Percentiles rank a stretch among this genome's conserved stretches.
Conservation (phyloP, 225 moss, liverwort and hornwort genomes). For the Physcomitrellopsis africana region DNA sequence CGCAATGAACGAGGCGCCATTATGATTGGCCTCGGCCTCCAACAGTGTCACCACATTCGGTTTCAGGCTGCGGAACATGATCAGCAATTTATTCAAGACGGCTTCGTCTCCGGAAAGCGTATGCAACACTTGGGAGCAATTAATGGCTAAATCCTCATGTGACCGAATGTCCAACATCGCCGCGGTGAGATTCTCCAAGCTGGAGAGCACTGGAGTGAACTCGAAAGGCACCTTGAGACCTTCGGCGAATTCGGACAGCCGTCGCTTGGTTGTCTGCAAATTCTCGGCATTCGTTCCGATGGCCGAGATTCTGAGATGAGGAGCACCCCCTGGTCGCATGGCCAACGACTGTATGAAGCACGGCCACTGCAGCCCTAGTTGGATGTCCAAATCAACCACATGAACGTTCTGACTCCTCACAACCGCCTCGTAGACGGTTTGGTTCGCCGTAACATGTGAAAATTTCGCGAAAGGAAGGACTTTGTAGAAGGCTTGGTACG, state of each 20-base stretch:
- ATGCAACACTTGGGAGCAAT: constrained; percentile 68
- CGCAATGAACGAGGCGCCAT: constrained; percentile 49
- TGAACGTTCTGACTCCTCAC: constrained; percentile 56
- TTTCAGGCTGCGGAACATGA: constrained; percentile 48
- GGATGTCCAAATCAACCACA: constrained; percentile 78
- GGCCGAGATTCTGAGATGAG: constrained; percentile 68
- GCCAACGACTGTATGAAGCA: constrained; percentile 77
- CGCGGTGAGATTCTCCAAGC: constrained; percentile 42
- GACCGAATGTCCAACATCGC: constrained; percentile 39
- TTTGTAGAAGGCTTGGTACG: constrained; percentile 79
- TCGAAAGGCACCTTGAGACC: constrained; percentile 59
- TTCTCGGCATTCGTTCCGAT: constrained; percentile 50
- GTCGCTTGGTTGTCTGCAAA: constrained; percentile 57
- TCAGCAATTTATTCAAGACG: constrained; percentile 37
- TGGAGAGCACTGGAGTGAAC: constrained; percentile 50
- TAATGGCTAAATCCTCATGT: constrained; percentile 65
- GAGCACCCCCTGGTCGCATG: constrained; percentile 47
- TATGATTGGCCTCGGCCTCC: constrained; percentile 74
- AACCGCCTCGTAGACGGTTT: constrained; percentile 78
- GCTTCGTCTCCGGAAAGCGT: constrained; percentile 44
- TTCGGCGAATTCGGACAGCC: constrained; percentile 65
- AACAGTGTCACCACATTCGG: constrained; percentile 71
- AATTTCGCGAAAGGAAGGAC: constrained; percentile 73
- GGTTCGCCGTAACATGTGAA: constrained; percentile 81
- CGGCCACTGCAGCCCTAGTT: constrained; percentile 85